Conservation (phyloP, 1,284 basidiomycete genomes). For the Rhodotorula mucilaginosa region DNA sequence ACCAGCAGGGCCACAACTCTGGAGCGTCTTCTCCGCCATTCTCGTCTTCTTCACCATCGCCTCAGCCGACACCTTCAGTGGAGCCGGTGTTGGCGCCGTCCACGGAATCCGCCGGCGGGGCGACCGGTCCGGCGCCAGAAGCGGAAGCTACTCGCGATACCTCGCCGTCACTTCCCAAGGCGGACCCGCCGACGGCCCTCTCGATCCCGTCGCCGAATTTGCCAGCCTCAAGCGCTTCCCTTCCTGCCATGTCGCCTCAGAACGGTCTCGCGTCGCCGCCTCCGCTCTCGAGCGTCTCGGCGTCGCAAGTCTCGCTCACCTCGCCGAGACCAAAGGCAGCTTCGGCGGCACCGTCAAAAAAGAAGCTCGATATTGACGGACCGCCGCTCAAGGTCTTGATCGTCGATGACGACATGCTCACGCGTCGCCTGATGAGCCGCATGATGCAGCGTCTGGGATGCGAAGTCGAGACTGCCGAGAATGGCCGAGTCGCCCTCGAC, state of each 20-base stretch:
- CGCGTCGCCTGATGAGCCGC: constrained; percentile 75
- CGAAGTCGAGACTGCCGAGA: constrained; percentile 75
- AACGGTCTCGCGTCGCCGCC: constrained; percentile 8
- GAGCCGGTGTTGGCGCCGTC: no score
- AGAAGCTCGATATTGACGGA: constrained; percentile 35
- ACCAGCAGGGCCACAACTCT: no score
- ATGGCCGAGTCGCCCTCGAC: constrained; percentile 75
- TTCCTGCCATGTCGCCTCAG: no score
- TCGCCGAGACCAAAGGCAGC: neutral
- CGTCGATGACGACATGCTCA: constrained; percentile 61
- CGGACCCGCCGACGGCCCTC: neutral
- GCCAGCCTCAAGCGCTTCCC: constrained; percentile 18
- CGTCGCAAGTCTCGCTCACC: constrained; percentile 1
- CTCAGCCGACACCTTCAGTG: no score
- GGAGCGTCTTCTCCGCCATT: no score
- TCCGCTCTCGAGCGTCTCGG: neutral
- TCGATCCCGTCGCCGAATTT: constrained; percentile 5
- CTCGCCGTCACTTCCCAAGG: no score
- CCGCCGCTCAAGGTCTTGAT: constrained; percentile 50
- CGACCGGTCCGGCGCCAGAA: no score
- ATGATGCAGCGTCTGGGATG: constrained; percentile 76
- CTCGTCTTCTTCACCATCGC: no score
- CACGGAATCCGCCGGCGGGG: no score
- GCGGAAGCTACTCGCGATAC: no score
- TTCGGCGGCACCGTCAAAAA: neutral